These are phyloP conservation scores for Globisporangium nagaii DNA, from an alignment of 352 stramenopile species.

Conservation along the genomic window DNA sequence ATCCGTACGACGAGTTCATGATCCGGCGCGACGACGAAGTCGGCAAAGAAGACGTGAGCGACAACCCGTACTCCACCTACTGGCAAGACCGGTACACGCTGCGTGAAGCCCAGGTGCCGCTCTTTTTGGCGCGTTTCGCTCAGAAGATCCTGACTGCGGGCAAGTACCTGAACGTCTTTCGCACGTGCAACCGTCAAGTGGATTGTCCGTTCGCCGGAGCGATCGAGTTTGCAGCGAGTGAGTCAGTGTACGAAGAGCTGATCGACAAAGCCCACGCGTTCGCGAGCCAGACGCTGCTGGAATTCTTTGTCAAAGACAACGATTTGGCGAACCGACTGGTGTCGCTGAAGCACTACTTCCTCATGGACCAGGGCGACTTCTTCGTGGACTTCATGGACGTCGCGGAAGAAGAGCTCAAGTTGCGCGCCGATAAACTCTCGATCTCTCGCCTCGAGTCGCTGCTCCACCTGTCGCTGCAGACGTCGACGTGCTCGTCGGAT, in stretches of 20 bases:
- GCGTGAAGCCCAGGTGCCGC: slow-evolving; percentile 69
- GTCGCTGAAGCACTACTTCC: slow-evolving; percentile 97
- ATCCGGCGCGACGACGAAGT: slow-evolving; percentile 76
- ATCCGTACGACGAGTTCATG: slow-evolving; percentile 92
- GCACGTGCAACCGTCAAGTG: slow-evolving; percentile 70
- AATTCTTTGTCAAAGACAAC: slow-evolving; percentile 80
- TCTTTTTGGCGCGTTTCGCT: slow-evolving; percentile 69
- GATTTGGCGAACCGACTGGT: slow-evolving; percentile 69
- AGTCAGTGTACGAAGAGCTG: slow-evolving; percentile 76
- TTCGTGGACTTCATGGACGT: slow-evolving; percentile 98
- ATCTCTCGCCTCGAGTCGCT: slow-evolving; percentile 90
- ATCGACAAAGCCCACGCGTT: slow-evolving; percentile 82
- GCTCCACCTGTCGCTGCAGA: slow-evolving; percentile 92
- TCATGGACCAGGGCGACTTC: slow-evolving; percentile 98
- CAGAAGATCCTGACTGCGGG: slow-evolving; percentile 87
- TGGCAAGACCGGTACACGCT: slow-evolving; percentile 87
- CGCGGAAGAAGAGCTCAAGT: slow-evolving; percentile 92
- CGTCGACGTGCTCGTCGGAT: slow-evolving; percentile 84
- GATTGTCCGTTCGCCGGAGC: slow-evolving; percentile 75
- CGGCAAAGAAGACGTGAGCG: slow-evolving; percentile 75
- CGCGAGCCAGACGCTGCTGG: slow-evolving; percentile 67
- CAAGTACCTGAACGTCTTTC: slow-evolving; percentile 92
- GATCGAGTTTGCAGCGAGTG: slow-evolving; percentile 58
- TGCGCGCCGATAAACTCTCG: slow-evolving; percentile 83
- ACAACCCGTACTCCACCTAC: slow-evolving; percentile 88